phyloP scores from a whole-genome alignment of 352 stramenopile genomes.

The Peronosclerospora sorghi region DNA sequence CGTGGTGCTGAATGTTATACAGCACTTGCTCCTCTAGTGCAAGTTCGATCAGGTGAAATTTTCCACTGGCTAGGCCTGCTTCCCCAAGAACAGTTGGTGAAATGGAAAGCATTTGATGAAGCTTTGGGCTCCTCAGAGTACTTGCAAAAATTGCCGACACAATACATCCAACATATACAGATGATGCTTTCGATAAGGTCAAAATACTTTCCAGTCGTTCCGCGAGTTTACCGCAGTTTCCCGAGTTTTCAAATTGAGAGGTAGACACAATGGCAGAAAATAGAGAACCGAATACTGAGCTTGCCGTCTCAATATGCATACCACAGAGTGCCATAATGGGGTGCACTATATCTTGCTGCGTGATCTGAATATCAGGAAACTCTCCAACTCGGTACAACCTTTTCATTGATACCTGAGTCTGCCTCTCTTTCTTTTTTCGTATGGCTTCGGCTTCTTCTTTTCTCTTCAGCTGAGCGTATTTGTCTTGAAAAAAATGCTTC shows the following conservation, averaged over 20 bases:
- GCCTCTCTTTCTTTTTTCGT: conserved; percentile 32
- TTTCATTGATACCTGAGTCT: conserved; percentile 48
- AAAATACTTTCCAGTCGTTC: conserved; percentile 14
- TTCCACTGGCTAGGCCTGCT: conserved; percentile 50
- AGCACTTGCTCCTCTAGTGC: conserved; percentile 58
- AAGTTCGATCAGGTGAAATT: conserved; percentile 45
- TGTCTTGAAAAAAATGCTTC: conserved; percentile 54
- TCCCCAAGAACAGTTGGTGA: conserved; percentile 31
- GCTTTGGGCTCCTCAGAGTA: conserved; percentile 21
- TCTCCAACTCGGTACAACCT: conserved; percentile 60
- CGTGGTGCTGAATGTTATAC: conserved; percentile 8
- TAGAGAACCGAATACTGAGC: conserved; percentile 28
- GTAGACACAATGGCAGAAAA: conserved; percentile 35
- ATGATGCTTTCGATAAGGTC: conserved; percentile 16
- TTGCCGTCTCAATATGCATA: conserved; percentile 33
- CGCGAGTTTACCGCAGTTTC: conserved; percentile 5
- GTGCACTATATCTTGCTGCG: conserved; percentile 47
- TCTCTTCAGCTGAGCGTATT: conserved; percentile 41
- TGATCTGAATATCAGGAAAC: conserved; percentile 76
- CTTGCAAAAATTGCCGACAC: conserved; percentile 41
- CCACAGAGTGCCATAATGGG: conserved; percentile 56
- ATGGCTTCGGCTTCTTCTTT: conserved; percentile 40
- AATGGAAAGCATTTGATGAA: conserved; percentile 25
- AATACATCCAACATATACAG: conserved; percentile 24
- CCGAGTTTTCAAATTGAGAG: conserved; percentile 20